These are phyloP conservation scores for Neurospora discreta DNA, from an alignment of 495 filamentous ascomycete species.

Conservation along the genomic window DNA sequence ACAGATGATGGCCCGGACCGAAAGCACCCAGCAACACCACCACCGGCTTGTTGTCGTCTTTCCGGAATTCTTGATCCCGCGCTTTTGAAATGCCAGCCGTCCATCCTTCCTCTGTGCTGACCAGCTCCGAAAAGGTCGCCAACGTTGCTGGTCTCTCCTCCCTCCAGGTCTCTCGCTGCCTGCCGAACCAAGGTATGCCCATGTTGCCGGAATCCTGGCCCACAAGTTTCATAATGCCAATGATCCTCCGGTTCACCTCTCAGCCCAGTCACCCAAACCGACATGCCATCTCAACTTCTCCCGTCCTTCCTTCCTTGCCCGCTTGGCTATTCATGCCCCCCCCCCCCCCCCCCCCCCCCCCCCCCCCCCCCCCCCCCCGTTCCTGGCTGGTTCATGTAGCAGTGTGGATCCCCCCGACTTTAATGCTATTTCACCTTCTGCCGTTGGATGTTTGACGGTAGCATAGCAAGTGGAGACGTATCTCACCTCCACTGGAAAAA, in stretches of 20 bases:
- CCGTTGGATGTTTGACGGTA: conserved; percentile 11
- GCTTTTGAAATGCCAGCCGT: conserved; percentile 19
- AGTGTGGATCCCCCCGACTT: conserved; percentile 23
- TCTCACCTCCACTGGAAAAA: conserved; percentile 21
- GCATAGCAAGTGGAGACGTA: conserved; percentile 29
- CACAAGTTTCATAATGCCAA: background rate
- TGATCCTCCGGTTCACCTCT: background rate
- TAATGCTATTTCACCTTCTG: conserved; percentile 16
- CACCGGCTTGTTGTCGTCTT: conserved; percentile 6
- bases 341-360: background rate
- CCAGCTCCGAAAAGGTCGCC: background rate
- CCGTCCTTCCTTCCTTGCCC: background rate
- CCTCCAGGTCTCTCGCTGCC: background rate
- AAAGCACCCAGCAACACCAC: background rate
- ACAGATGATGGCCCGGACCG: background rate
- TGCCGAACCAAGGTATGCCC: conserved; percentile 14
- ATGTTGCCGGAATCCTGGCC: background rate
- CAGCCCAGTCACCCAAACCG: background rate
- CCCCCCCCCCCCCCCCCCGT: conserved; percentile 2
- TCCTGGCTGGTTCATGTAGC: conserved; percentile 24
- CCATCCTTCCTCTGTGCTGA: background rate
- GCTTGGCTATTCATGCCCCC: background rate
- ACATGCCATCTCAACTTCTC: background rate
- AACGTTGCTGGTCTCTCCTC: background rate
- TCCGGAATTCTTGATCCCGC: conserved; percentile 15